Evolutionary conservation across 345 rosid genomes (phyloP).

Genomic region (Turnera subulata): DNA sequence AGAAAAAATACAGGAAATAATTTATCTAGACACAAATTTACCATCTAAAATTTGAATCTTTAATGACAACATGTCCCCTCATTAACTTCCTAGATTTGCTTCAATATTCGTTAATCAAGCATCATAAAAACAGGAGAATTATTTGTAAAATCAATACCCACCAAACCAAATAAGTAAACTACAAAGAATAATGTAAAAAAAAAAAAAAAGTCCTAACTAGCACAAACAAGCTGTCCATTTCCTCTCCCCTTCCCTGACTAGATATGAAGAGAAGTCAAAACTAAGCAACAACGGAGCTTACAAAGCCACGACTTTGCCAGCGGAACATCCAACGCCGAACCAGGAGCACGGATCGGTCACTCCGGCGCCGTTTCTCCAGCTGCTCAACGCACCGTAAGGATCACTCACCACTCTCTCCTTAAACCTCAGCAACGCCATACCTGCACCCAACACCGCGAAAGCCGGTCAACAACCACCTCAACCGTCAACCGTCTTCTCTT

Average conservation of each 20-base stretch:
- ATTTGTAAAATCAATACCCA: neutral
- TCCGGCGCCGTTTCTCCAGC: conserved; percentile 47
- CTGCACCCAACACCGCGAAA: conserved; percentile 33
- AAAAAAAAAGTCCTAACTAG: too few species aligned
- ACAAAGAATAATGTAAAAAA: too few species aligned
- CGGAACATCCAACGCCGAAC: conserved; percentile 78
- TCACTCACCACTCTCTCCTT: conserved; percentile 56
- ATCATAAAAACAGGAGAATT: too few species aligned
- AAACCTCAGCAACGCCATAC: conserved; percentile 58
- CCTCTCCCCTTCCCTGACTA: neutral
- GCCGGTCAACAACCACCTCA: too few species aligned
- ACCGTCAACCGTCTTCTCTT: neutral
- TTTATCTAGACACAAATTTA: too few species aligned
- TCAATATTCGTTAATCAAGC: too few species aligned
- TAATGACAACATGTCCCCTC: too few species aligned
- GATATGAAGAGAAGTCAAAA: neutral
- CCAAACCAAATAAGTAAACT: neutral
- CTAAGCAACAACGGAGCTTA: conserved; percentile 30
- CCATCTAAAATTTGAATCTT: too few species aligned
- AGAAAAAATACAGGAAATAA: neutral
- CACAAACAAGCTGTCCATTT: too few species aligned
- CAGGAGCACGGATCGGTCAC: conserved; percentile 64
- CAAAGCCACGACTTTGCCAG: conserved; percentile 61
- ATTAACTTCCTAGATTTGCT: neutral
- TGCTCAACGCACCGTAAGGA: conserved; percentile 63